Evolutionary conservation across 371 early-diverging fungal genomes (phyloP), one percentile per base, ranked within the genome.

Genomic region (Encephalitozoon romaleae): DNA sequence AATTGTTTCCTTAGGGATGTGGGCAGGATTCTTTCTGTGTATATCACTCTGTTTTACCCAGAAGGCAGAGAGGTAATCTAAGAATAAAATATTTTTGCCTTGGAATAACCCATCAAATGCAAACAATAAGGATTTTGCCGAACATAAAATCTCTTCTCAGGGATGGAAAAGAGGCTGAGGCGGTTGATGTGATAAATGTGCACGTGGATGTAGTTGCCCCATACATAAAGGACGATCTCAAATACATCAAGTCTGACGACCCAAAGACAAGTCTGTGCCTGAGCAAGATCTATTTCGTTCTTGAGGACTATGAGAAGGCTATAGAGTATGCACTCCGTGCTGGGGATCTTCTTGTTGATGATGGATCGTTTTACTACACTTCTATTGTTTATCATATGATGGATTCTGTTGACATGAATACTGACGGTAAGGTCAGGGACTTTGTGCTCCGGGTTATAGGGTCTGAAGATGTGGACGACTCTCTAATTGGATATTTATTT

Each of bases 321-420:
- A 53, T 78, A 4, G 42, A 73, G 11, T 73, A 32, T 42, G 78
- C 73, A 18, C 30, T 78, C 4, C 55, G 38, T n/a, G 59, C 68
- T n/a, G 52, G 54, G 15, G 59, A 78, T 18, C 21, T 55, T 21
- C 59, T 78, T n/a, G 42, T 63, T 42, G 59, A 59, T 23, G 54
- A 63, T 9, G 65, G 67, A 12, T 28, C 30, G 0, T 78, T 72
- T 43, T 77, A 71, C 59, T 70, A 32, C 28, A 30, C 65, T 26
- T 55, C 73, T 23, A 49, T 78, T 15, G 43, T 78, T 9, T 78
- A 64, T 47, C 67, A 53, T 25, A 73, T 68, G 63, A 72, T 78
- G 72, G 47, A 53, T 12, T 12, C 21, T 4, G 45, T 67, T 30
- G 39, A 65, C 9, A 34, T 21, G 25, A 26, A 66, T 47, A 28